Evolutionary conservation across 2,329 filamentous ascomycete genomes (phyloP), one percentile per base, ranked within the genome.

Genomic region (Fusarium caatingaense): DNA sequence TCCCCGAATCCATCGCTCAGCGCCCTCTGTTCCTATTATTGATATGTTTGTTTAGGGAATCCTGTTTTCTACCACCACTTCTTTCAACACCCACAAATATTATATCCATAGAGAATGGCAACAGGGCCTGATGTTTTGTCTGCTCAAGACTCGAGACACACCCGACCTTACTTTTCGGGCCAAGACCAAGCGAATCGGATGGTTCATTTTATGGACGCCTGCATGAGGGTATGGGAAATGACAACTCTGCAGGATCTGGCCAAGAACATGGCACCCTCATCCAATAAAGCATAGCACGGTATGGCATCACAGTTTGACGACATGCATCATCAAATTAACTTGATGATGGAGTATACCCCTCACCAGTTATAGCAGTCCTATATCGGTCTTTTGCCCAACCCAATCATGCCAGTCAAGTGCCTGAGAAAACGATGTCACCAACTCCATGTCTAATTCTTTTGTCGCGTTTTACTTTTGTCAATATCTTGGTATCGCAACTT

Each of bases 341-440:
- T 54, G 49, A 34, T 63, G 40, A 53, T 44, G 40, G 40, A 62
- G 28, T 54, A 41, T 41, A 48, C 32, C 32, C 32, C 25, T 59
- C 41, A 40, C 41, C 47, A 48, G 40, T 47, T 16, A 41, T 44
- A 37, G 48, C 41, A 40, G n/a, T 12, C 8, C 32, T 51, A 46
- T 34, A 49, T 55, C 44, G 21, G 47, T 60, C 49, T 47, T 34
- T 54, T 34, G 28, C 25, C 47, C 50, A 45, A 37, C 49, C 68
- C 68, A 71, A 71, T 71, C 53, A 66, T 44, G 53, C 56, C 34
- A 37, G 56, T 20, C 21, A 45, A 71, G 68, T 69, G 68, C 68
- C 68, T 71, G 68, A 48, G 53, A 66, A 45, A 37, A 47, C 23
- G 49, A 46, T 50, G 48, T 55, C 57, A 57, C 48, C 44, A n/a